These are phyloP conservation scores for Coemansia sp. DNA, from an alignment of 192 early-diverging fungal genomes.

Conservation along the genomic window DNA sequence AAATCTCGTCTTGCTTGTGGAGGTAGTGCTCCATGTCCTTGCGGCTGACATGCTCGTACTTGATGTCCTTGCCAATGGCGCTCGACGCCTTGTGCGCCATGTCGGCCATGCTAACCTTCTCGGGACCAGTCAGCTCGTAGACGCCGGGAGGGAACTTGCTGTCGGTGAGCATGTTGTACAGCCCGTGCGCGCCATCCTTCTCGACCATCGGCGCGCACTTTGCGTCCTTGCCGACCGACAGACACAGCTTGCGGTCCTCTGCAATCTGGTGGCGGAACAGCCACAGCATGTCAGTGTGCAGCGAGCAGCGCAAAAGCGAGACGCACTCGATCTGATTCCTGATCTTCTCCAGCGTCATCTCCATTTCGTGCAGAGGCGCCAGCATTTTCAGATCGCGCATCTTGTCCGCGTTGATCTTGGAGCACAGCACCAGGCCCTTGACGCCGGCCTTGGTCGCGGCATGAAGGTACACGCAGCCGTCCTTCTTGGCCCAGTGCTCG, in stretches of 20 bases:
- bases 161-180: constrained; percentile 43
- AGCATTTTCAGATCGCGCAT: constrained; percentile 20
- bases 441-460: constrained; percentile 33
- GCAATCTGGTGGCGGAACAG: constrained; percentile 45
- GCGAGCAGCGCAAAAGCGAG: constrained; percentile 43
- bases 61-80: constrained; percentile 22
- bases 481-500: constrained; percentile 18
- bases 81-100: constrained; percentile 22
- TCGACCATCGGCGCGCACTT: constrained; percentile 30
- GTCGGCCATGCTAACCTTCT: constrained; percentile 13
- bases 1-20: constrained; percentile 12
- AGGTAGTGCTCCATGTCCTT: constrained; percentile 30
- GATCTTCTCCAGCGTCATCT: constrained; percentile 23
- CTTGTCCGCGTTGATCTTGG: constrained; percentile 33
- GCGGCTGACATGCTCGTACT: constrained; percentile 24
- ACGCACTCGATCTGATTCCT: constrained; percentile 30
- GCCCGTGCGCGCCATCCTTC: constrained; percentile 22
- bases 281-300: constrained; percentile 45
- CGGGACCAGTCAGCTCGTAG: constrained; percentile 41
- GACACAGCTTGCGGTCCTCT: constrained; percentile 20
- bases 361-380: constrained; percentile 31
- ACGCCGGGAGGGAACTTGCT: constrained; percentile 23
- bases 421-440: constrained; percentile 41
- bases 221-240: constrained; percentile 18
- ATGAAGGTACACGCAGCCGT: constrained; percentile 22